Evolutionary conservation across 352 stramenopile genomes (phyloP), one percentile per base, ranked within the genome.

Genomic region (Phytophthora colocasiae): DNA sequence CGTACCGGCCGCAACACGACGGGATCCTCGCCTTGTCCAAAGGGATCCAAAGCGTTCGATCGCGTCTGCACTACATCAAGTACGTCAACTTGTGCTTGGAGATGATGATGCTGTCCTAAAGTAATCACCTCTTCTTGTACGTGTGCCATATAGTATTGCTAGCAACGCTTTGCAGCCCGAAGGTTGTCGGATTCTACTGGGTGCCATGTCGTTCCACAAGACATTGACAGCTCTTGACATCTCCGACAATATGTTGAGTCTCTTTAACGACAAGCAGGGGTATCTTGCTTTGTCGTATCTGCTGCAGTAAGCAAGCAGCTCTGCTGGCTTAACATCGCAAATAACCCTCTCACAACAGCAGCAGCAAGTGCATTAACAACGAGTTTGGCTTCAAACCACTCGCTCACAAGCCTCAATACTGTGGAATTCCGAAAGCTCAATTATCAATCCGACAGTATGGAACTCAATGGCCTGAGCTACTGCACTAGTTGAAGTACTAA

Each of bases 221-320:
- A 81, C 70, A 22, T 62, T 92, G 22, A 88, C 80, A 0, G 67
- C 78, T 4, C 74, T 90, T 22, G 75, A 92, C 53, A 57, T 90
- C 1, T 90, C 83, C 0, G 66, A 66, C 72, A 91, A 89, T 29
- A 57, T 83, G 62, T 52, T 90, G 36, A 72, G 58, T 15, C 34
- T 87, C 26, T 90, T 91, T 51, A 77, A 84, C 32, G 71, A 89
- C 24, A 78, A 81, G 41, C 60, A 80, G 32, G 83, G 80, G 11
- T 83, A 79, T 36, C 32, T 91, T 7, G 73, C 79, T 0, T 59
- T 92, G n/a, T 70, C 73, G 12, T 85, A 88, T 59, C 41, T 86
- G 27, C 34, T 91, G 44, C 69, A 69, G 39, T 87, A 80, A 73
- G 59, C 31, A 78, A 75, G 32, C 55, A 74, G n/a, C 72, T 90